Percentiles rank a stretch among this genome's conserved stretches.
Conservation (phyloP, 1,284 basidiomycete species). For the Fomitopsis schrenkii region DNA sequence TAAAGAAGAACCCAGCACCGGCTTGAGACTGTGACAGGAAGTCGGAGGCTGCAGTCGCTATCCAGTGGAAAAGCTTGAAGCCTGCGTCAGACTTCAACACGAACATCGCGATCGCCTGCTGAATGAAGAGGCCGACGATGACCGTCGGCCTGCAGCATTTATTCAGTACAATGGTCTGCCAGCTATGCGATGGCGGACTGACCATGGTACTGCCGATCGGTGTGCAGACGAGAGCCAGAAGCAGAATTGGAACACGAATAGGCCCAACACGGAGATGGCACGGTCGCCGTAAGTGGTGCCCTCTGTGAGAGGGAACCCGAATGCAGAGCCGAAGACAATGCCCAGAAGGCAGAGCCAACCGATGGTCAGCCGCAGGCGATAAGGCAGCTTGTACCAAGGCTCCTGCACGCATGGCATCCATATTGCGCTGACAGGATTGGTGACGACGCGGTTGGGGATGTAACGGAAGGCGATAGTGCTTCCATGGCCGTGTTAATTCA, state of each 20-base stretch:
- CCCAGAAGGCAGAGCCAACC: slow-evolving; percentile 74
- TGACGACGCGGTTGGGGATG: slow-evolving; percentile 65
- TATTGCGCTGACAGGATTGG: slow-evolving; percentile 59
- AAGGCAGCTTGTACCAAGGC: slow-evolving; percentile 70
- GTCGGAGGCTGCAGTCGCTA: slow-evolving; percentile 71
- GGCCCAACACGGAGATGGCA: slow-evolving; percentile 76
- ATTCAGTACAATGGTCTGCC: slow-evolving; percentile 2
- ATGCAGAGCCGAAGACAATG: slow-evolving; percentile 79
- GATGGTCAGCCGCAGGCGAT: slow-evolving; percentile 48
- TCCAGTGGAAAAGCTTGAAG: slow-evolving; percentile 78
- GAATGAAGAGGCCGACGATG: slow-evolving; percentile 79
- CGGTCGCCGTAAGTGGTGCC: slow-evolving; percentile 70
- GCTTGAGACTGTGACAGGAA: slow-evolving; percentile 61
- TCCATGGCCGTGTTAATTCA: not conserved
- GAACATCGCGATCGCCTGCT: slow-evolving; percentile 82
- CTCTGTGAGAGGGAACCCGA: slow-evolving; percentile 70
- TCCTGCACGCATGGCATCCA: slow-evolving; percentile 62
- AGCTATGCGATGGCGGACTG: slow-evolving; percentile 2
- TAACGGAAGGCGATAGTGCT: slow-evolving; percentile 78
- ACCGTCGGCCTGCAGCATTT: slow-evolving; percentile 63
- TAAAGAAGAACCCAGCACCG: slow-evolving; percentile 80
- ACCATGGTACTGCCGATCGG: slow-evolving; percentile 67
- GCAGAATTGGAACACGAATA: slow-evolving; percentile 70
- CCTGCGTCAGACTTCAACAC: slow-evolving; percentile 81
- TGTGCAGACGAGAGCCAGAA: slow-evolving; percentile 65